Evolutionary conservation across 768 basidiomycete genomes (phyloP).

Genomic region (Agrocybe chaxingu): DNA sequence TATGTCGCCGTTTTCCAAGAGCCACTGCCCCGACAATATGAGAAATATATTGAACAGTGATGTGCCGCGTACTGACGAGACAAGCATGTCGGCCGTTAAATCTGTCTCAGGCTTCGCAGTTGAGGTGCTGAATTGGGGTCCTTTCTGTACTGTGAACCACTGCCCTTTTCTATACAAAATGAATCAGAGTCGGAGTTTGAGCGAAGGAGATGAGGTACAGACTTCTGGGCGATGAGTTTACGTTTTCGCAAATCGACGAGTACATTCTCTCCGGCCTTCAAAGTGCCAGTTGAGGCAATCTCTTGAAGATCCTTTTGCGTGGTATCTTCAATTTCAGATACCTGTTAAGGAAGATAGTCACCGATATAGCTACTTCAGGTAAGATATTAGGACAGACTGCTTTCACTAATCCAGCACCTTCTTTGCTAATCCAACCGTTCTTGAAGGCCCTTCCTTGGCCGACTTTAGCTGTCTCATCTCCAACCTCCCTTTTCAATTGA

Average conservation of each 20-base stretch:
- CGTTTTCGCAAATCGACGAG: constrained; percentile 89
- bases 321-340: constrained; percentile 60
- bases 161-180: constrained; percentile 74
- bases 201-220: constrained; percentile 1
- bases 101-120: constrained; percentile 94
- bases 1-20: constrained; percentile 91
- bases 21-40: constrained; percentile 51
- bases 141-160: constrained; percentile 90
- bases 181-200: constrained; percentile 3
- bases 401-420: constrained; percentile 83
- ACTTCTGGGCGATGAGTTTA: constrained; percentile 86
- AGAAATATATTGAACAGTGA: background rate
- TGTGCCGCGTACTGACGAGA: constrained; percentile 57
- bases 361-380: constrained; percentile 4
- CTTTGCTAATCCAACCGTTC: constrained; percentile 94
- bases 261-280: constrained; percentile 73
- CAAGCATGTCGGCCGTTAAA: constrained; percentile 91
- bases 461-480: constrained; percentile 86
- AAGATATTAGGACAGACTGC: constrained; percentile 51
- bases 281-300: constrained; percentile 68
- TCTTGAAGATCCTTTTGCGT: constrained; percentile 76
- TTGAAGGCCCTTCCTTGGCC: constrained; percentile 97
- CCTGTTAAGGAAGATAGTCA: constrained; percentile 36
- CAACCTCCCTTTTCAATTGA: constrained; percentile 72
- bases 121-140: constrained; percentile 83